Percentiles rank a stretch among this genome's conserved stretches.
These are phyloP conservation scores for Phoma sp. DNA, from an alignment of 2,329 filamentous ascomycete species.

Conservation along the genomic window DNA sequence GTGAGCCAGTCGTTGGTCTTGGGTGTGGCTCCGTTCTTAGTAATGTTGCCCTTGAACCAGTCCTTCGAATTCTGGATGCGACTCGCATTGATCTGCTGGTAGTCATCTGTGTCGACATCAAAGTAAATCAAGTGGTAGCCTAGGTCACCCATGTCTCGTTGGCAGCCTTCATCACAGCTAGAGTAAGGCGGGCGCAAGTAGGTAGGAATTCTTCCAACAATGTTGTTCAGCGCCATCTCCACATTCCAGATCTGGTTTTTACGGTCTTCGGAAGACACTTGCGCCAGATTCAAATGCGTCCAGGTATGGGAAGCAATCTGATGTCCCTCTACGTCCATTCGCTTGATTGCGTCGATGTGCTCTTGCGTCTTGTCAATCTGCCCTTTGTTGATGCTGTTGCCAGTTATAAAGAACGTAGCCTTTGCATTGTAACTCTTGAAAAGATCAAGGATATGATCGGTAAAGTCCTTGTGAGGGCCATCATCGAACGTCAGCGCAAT, in stretches of 20 bases:
- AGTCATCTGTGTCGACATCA: constrained; percentile 68
- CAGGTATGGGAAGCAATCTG: constrained; percentile 67
- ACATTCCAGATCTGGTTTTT: constrained; percentile 60
- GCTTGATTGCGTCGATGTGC: constrained; percentile 60
- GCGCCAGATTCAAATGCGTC: constrained; percentile 58
- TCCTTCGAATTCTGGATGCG: constrained; percentile 61
- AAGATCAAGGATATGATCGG: constrained; percentile 66
- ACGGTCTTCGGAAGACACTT: constrained; percentile 51
- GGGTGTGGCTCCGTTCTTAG: constrained; percentile 31
- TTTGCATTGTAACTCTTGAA: constrained; percentile 65
- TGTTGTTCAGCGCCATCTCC: constrained; percentile 62
- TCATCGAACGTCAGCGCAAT: constrained; percentile 74
- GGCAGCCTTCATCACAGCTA: constrained; percentile 54
- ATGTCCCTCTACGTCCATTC: constrained; percentile 62
- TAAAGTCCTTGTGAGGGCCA: constrained; percentile 66
- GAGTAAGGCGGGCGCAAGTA: constrained; percentile 60
- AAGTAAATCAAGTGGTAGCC: constrained; percentile 68
- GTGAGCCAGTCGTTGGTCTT: constrained; percentile 54
- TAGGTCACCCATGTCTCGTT: constrained; percentile 51
- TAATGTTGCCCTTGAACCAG: constrained; percentile 58
- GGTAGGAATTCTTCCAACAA: constrained; percentile 62
- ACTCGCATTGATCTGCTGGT: constrained; percentile 59
- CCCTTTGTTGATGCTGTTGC: constrained; percentile 63
- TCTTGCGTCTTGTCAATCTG: constrained; percentile 59
- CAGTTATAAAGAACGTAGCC: constrained; percentile 72